Evolutionary conservation across 495 filamentous ascomycete genomes (phyloP), one percentile per base, ranked within the genome.

Genomic region (Lophiotrema nucula): DNA sequence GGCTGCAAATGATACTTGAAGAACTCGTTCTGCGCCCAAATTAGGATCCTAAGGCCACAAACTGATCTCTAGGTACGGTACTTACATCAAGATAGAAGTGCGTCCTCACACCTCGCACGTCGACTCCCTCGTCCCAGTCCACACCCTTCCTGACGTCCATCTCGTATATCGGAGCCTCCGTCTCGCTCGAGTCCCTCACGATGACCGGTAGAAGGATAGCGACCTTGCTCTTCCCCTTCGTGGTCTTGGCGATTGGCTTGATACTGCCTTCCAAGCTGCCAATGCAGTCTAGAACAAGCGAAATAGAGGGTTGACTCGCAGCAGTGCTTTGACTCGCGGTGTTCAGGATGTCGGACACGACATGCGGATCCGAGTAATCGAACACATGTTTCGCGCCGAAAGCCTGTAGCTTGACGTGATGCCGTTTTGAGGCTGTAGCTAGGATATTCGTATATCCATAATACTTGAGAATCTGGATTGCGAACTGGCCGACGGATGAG

Each of bases 201-300:
- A 82, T 77, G 8, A 81, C 76, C 0, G 80, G 79, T 42, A 82
- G 55, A 67, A 83, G 72, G 24, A 81, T 64, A 1, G 77, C 80
- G 1, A 82, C 76, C 13, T 58, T 76, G 8, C 73, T 64, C 3
- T 77, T 77, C 13, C 43, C 63, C 58, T 70, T 63, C 1, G 73
- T 77, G 16, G 82, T 69, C 62, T 70, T 74, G 11, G 71, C 62
- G 27, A 81, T 58, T 1, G 74, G 74, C 5, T 47, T 53, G 25
- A 81, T 51, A 15, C 72, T 73, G 8, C 75, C 74, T 2, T 69
- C 53, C 35, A 66, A 60, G 0, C 73, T 77, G 5, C 79, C 80
- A 47, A 83, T 82, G 65, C 79, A 81, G 63, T 83, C 80, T 21
- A 83, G 48, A 6, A 82, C 69, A 31, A 72, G 69, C 25, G 73